Evolutionary conservation across 2,329 filamentous ascomycete genomes (phyloP), one percentile per base, ranked within the genome.

Genomic region (Venturia asperata): DNA sequence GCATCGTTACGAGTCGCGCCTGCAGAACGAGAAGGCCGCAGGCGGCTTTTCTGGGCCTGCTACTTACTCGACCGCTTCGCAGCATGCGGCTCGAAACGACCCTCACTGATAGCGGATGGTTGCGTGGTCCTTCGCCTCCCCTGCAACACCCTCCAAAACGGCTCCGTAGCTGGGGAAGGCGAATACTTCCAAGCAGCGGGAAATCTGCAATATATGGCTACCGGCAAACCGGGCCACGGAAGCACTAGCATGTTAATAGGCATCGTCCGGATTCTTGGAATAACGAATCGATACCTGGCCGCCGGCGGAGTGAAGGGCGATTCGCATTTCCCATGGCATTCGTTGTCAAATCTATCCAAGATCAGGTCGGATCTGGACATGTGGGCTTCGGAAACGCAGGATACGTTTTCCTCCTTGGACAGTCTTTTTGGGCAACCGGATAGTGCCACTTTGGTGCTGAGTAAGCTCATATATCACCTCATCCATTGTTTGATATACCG

Each of bases 241-340:
- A 89, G 88, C 72, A 88, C 84, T 65, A 88, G 88, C 7, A 88
- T 95, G 83, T 82, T 96, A 39, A 91, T 95, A 69, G 90, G 94
- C 71, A 92, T 95, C 68, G 87, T 86, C 37, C 87, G 90, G 42
- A 90, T 95, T 58, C 81, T 96, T 7, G 91, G 91, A 42, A 87
- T 88, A 67, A 93, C 91, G 1, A 94, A 92, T 71, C 84, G 87
- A 67, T 96, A 96, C 74, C 81, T 95, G 62, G 90, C 91, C 10
- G 88, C 89, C 1, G 91, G 91, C 7, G 91, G 91, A 42, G 90
- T 94, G 65, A 94, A 93, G 76, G 90, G 90, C 39, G 91, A 95
- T 72, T 92, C 90, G 0, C 91, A 95, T 74, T 95, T 95, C 69
- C 91, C 91, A 11, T 96, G 91, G 91, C 91, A 95, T 73, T 87